Conservation (phyloP, 2,329 filamentous ascomycete species). For the Verticillium albo-atrum region DNA sequence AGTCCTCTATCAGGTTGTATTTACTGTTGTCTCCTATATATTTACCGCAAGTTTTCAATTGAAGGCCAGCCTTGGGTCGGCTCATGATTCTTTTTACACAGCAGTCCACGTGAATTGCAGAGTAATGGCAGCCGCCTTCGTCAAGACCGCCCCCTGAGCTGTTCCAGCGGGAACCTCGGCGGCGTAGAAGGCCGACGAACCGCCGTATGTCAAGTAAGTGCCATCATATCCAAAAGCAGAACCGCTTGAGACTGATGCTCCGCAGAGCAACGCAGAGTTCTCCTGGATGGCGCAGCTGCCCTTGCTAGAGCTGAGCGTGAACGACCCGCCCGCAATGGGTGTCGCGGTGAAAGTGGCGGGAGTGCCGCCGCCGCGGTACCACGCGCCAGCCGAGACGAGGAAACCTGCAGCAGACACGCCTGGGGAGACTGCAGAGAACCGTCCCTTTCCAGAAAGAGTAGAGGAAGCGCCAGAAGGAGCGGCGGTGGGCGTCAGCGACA, state of each 20-base stretch:
- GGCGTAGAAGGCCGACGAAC: conserved; percentile 15
- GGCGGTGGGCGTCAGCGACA: neutral
- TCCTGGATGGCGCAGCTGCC: conserved; percentile 14
- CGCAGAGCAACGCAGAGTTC: conserved; percentile 12
- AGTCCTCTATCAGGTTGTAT: too few species aligned
- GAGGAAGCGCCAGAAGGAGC: neutral
- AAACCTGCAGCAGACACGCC: conserved; percentile 8
- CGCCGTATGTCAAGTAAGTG: conserved; percentile 16
- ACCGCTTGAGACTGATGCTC: conserved; percentile 7
- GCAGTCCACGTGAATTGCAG: conserved; percentile 17
- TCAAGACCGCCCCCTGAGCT: conserved; percentile 16
- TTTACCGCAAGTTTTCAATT: too few species aligned
- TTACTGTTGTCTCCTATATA: too few species aligned
- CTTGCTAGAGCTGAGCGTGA: conserved; percentile 18
- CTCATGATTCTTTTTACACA: too few species aligned
- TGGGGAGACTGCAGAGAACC: conserved; percentile 9
- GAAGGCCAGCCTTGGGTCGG: too few species aligned
- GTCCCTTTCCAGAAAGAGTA: conserved; percentile 11
- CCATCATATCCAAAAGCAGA: conserved; percentile 20
- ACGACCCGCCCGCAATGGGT: conserved; percentile 13
- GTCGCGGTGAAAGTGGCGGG: conserved; percentile 20
- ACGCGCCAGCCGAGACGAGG: conserved; percentile 18
- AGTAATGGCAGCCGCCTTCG: conserved; percentile 11
- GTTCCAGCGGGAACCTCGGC: conserved; percentile 14
- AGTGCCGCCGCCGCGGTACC: conserved; percentile 20